Evolutionary conservation across 139 green algal genomes (phyloP), one percentile per base, ranked within the genome.

Genomic region (Asterochloris sp.): DNA sequence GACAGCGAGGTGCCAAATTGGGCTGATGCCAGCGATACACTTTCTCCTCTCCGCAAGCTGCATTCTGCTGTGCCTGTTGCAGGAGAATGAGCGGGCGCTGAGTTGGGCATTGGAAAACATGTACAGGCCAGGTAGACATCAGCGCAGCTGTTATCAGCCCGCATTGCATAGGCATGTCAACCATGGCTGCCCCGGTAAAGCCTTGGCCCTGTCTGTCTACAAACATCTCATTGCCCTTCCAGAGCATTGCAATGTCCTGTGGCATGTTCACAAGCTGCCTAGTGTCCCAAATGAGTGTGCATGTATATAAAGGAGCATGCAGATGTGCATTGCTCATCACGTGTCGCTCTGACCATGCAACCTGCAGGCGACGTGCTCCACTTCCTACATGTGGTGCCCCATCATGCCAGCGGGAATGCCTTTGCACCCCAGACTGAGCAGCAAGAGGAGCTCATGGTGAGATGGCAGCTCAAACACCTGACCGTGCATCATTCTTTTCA

Each of bases 51-150:
- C 23, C 0, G 27, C 26, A 28, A 27, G 1, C 10, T 78, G 11
- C 27, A 54, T 54, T 27, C 4, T 27, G 16, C 21, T 61, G 16
- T 60, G 19, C 60, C 14, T 23, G 61, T 54, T 80, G 61, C 73
- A 84, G 80, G 80, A 84, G 10, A 76, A 78, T 27, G 81, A 84
- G 62, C 26, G 73, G 24, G 73, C 73, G 19, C 23, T 84, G 62
- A 28, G 80, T 19, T 84, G 81, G 81, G 73, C 54, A 74, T 24
- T 84, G 19, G 73, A 84, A 38, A 76, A 84, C 62, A 74, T 84
- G 17, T 62, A 84, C 27, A 84, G 68, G 60, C 73, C 54, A 64
- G 81, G 81, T 84, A 74, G 11, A 60, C 60, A 21, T 24, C n/a
- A n/a, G n/a, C 38, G 6, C 38, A 54, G 38, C 38, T 54, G 38